phyloP scores from a whole-genome alignment of 2,329 filamentous ascomycete genomes.

The Alternaria panax region DNA sequence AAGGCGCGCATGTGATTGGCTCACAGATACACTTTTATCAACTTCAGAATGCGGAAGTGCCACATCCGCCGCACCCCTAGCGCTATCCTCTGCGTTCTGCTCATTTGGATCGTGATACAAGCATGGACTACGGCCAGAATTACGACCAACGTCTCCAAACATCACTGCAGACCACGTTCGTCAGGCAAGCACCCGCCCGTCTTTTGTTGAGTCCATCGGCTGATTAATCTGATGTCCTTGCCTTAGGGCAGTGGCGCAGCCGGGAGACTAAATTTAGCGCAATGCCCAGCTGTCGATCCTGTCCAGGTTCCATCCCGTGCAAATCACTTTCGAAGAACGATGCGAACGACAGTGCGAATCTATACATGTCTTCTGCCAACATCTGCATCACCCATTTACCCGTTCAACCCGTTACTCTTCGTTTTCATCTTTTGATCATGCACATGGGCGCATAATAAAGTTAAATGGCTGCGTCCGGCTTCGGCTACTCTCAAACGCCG shows the following conservation, averaged over 20 bases:
- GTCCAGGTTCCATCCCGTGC: conserved; percentile 15
- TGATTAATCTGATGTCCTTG: conserved; percentile 5
- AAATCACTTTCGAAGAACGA: not conserved
- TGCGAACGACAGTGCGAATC: not conserved
- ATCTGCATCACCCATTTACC: not conserved
- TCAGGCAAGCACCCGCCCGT: not conserved
- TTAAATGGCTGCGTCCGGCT: not conserved
- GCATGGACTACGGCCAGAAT: conserved; percentile 6
- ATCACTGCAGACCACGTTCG: not conserved
- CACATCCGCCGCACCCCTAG: conserved; percentile 2
- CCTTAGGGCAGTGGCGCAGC: conserved; percentile 20
- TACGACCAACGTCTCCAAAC: not conserved
- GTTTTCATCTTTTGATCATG: not conserved
- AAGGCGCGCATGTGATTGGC: conserved; percentile 8
- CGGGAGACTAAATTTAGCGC: conserved; percentile 16
- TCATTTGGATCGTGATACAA: not conserved
- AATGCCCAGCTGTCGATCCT: conserved; percentile 4
- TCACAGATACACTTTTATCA: conserved; percentile 2
- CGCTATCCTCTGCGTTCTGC: not conserved
- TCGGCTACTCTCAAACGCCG: not conserved
- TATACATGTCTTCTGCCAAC: not conserved
- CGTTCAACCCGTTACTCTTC: not conserved
- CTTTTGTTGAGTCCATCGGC: conserved; percentile 6
- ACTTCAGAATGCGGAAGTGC: conserved; percentile 11
- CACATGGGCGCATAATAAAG: not conserved